A percentile compares a stretch with the other conserved stretches of the same genome.
phyloP scores from a whole-genome alignment of 257 asterid species.

The Plantago elongata region DNA sequence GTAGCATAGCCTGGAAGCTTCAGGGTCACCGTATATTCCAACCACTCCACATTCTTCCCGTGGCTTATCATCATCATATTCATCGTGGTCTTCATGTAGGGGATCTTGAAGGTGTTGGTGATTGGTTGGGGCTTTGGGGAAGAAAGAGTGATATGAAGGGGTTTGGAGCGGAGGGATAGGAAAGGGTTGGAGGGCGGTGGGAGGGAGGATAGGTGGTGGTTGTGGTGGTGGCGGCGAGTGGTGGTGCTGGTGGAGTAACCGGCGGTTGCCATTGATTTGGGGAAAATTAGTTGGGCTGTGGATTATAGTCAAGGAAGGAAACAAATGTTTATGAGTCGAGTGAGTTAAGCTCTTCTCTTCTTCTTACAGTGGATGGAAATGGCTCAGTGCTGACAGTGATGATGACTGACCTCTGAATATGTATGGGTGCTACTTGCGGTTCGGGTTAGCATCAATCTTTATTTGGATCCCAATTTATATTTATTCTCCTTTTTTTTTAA shows the following conservation, averaged over 20 bases:
- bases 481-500: no score
- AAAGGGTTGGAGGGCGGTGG: constrained; percentile 19
- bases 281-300: no score
- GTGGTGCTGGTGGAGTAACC: constrained; percentile 18
- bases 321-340: no score
- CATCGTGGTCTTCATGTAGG: neutral
- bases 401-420: no score
- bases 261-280: neutral
- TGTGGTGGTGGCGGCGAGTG: neutral
- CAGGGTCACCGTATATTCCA: constrained; percentile 88
- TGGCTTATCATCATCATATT: constrained; percentile 58
- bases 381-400: no score
- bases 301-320: no score
- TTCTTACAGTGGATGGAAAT: no score
- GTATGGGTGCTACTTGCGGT: no score
- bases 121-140: constrained; percentile 17
- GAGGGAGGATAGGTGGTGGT: constrained; percentile 6
- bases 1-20: constrained; percentile 81
- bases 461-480: no score
- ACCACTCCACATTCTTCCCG: constrained; percentile 95
- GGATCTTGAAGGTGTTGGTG: constrained; percentile 8
- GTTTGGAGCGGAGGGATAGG: constrained; percentile 16
- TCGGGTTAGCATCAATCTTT: no score
- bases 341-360: no score
- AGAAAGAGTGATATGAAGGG: constrained; percentile 23